A percentile compares a stretch with the other conserved stretches of the same genome.
Conservation (phyloP, 345 rosid genomes). For the Lepidium africanum region DNA sequence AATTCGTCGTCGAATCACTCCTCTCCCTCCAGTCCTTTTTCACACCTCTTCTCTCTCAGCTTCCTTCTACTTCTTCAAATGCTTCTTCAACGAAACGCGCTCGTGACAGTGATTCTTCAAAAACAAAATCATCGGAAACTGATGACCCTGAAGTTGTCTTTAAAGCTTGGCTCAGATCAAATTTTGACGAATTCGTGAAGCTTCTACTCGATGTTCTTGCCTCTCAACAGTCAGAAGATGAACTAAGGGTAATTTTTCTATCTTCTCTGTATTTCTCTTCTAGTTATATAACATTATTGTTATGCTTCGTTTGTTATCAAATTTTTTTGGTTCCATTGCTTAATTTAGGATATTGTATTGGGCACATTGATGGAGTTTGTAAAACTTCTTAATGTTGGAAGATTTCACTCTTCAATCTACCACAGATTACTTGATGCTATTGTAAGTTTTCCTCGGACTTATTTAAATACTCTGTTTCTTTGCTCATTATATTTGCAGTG, state of each 20-base stretch:
- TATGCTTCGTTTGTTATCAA: background rate
- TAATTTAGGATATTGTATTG: conserved; percentile 60
- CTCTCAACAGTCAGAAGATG: conserved; percentile 42
- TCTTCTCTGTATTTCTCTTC: background rate
- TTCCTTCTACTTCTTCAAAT: conserved; percentile 41
- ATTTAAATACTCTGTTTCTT: background rate
- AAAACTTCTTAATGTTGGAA: conserved; percentile 60
- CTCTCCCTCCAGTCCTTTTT: conserved; percentile 92
- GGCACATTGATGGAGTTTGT: conserved; percentile 81
- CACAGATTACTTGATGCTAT: conserved; percentile 54
- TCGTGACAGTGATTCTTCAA: conserved; percentile 14
- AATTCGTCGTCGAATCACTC: conserved; percentile 60
- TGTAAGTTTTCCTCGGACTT: conserved; percentile 35
- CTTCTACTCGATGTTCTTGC: conserved; percentile 42
- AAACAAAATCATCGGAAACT: conserved; percentile 16
- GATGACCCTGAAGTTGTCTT: conserved; percentile 54
- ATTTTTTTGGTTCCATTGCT: background rate
- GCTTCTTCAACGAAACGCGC: conserved; percentile 22
- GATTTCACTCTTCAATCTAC: conserved; percentile 62
- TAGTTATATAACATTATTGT: background rate
- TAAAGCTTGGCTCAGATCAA: conserved; percentile 74
- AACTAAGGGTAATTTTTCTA: conserved; percentile 39
- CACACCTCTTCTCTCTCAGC: conserved; percentile 68
- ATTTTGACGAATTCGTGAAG: conserved; percentile 60
- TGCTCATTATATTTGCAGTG: background rate